Base-by-base conservation (phyloP, 345 rosid species). In the Brassica incana region DNA sequence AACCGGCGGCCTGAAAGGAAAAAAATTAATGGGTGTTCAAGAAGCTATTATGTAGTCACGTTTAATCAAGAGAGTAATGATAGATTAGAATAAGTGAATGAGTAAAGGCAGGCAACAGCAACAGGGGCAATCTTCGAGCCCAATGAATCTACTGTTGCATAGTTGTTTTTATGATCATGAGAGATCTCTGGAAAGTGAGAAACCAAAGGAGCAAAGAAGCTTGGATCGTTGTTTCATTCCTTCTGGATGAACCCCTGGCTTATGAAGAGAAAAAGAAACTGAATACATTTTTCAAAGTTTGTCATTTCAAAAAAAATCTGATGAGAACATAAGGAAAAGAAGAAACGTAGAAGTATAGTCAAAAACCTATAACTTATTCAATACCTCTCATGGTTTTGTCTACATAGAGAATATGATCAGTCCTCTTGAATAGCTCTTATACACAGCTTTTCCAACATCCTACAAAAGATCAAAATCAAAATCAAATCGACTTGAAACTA, bases 371-470 rank as follows among this genome's bases (percentile, higher is more conserved):
- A 59, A 72, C 66, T 65, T 7, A 43, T 43, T 43, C 10, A 36
- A 38, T 38, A 38, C 45, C 45, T 38, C 83, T 84, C 73, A 80
- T 69, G 8, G 89, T 76, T 77, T 73, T 86, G 80, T 91, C 91
- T 71, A 86, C 94, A 45, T 11, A 45, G n/a, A 45, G 48, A 45
- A 45, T 12, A 45, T 45, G n/a, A 11, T 45, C 1, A 45, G 52
- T 45, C 52, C 5, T 45, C 52, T 38, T 38, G 43, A 38, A 38
- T 36, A 11, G 50, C 40, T 36, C 9, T 36, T 9, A 9, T 6
- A 43, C 50, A 23, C 66, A 81, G 97, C 97, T 80, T 92, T 93
- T 48, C 93, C 95, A 78, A 88, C 90, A 85, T 94, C 98, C 98
- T 94, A 87, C 84, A 83, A 80, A 32, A 45, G 3, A 45, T 3